phyloP scores from a whole-genome alignment of 2,329 filamentous ascomycete species.

The Pseudofabraea citricarpa region DNA sequence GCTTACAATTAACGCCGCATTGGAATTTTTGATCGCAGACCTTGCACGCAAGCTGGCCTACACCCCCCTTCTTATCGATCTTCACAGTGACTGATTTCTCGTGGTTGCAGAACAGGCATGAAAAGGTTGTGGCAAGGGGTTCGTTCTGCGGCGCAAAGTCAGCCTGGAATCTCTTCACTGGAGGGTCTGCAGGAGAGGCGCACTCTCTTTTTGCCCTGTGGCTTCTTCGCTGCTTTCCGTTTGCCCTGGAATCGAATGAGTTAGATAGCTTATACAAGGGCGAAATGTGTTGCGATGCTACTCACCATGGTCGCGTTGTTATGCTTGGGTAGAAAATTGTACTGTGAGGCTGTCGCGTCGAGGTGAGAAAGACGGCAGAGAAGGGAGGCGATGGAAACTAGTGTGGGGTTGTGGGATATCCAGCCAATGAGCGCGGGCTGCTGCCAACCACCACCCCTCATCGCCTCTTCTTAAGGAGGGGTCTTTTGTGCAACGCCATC shows the following conservation, averaged over 20 bases:
- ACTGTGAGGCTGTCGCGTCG: too few relatives aligned
- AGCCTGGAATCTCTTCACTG: constrained; percentile 4
- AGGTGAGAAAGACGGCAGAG: too few relatives aligned
- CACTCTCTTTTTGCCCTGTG: constrained; percentile 79
- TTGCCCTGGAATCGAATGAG: constrained; percentile 79
- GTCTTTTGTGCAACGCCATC: too few relatives aligned
- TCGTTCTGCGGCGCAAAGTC: constrained; percentile 47
- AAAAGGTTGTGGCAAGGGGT: constrained; percentile 76
- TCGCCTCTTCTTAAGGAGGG: too few relatives aligned
- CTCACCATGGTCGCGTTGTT: too few relatives aligned
- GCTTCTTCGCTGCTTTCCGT: constrained; percentile 83
- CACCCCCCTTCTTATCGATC: constrained; percentile 86
- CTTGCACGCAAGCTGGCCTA: constrained; percentile 84
- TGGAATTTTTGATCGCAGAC: constrained; percentile 93
- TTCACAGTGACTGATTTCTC: constrained; percentile 89
- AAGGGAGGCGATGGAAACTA: too few relatives aligned
- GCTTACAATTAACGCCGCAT: constrained; percentile 84
- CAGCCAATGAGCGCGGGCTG: too few relatives aligned
- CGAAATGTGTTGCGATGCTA: too few relatives aligned
- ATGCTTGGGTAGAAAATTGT: too few relatives aligned
- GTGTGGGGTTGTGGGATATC: too few relatives aligned
- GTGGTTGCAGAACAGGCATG: constrained; percentile 97
- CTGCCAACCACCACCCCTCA: too few relatives aligned
- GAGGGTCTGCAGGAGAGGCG: constrained; percentile 10
- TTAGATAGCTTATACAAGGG: too few relatives aligned